Evolutionary conservation across 1,284 basidiomycete genomes (phyloP).

Genomic region (Kwoniella shivajii): DNA sequence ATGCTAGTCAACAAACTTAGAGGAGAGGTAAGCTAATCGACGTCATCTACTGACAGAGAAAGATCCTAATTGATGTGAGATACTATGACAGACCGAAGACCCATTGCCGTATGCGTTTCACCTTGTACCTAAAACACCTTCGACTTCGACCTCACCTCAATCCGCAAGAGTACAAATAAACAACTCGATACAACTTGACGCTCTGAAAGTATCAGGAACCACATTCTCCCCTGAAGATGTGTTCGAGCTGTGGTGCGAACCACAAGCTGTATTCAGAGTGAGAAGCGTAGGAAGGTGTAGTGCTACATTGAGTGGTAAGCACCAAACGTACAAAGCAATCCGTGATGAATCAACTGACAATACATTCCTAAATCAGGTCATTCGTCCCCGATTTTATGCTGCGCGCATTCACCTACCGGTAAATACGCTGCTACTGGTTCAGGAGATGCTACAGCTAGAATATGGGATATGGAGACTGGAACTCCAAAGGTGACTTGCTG

Average conservation of each 20-base stretch:
- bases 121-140: constrained; percentile 61
- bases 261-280: constrained; percentile 94
- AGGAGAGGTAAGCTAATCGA: constrained; percentile 61
- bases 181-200: constrained; percentile 76
- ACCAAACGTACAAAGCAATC: too few relatives aligned
- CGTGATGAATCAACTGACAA: neutral
- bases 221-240: constrained; percentile 81
- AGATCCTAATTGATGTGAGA: neutral
- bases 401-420: constrained; percentile 92
- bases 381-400: constrained; percentile 89
- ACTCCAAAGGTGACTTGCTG: constrained; percentile 65
- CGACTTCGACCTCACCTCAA: constrained; percentile 43
- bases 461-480: constrained; percentile 96
- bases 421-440: constrained; percentile 89
- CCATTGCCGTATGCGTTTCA: constrained; percentile 88
- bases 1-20: constrained; percentile 80
- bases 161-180: constrained; percentile 74
- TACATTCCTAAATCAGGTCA: constrained; percentile 65
- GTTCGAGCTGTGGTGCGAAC: constrained; percentile 82
- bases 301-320: constrained; percentile 81
- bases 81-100: constrained; percentile 69
- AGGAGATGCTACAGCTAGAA: constrained; percentile 86
- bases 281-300: constrained; percentile 91
- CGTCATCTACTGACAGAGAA: neutral
- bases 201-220: constrained; percentile 57